Percentiles rank a stretch among this genome's conserved stretches.
phyloP scores from a whole-genome alignment of 371 early-diverging fungal species.

The Syncephalastrum racemosum region DNA sequence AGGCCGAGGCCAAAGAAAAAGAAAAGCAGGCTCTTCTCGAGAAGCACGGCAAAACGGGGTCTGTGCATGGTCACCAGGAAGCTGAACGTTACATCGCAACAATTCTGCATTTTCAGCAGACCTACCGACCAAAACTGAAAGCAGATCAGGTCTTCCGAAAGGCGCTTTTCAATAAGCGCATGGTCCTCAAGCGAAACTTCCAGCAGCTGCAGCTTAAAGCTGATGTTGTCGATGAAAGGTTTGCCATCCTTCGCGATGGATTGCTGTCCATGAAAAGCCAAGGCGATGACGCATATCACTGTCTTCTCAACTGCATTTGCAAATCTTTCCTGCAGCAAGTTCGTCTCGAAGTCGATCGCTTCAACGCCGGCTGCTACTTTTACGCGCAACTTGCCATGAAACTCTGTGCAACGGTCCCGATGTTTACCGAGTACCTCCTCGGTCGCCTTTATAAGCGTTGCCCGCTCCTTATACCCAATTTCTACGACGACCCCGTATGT shows the following conservation, averaged over 20 bases:
- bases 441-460: constrained; percentile 78
- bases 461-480: constrained; percentile 74
- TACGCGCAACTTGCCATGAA: constrained; percentile 69
- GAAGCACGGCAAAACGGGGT: constrained; percentile 7
- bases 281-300: constrained; percentile 48
- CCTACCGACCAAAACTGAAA: constrained; percentile 10
- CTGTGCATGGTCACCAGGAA: too few relatives aligned
- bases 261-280: constrained; percentile 41
- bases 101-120: constrained; percentile 2
- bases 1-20: constrained; percentile 18
- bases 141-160: constrained; percentile 1
- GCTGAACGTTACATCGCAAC: neutral
- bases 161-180: constrained; percentile 18
- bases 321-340: constrained; percentile 76
- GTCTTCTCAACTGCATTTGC: constrained; percentile 65
- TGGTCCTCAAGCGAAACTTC: constrained; percentile 7
- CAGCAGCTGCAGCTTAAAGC: constrained; percentile 16
- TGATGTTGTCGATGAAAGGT: constrained; percentile 13
- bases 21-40: constrained; percentile 26
- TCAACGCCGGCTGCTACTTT: constrained; percentile 65
- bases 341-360: constrained; percentile 70
- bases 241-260: constrained; percentile 42
- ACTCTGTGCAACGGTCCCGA: constrained; percentile 58
- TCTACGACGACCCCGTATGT: constrained; percentile 57
- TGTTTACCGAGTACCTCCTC: constrained; percentile 67